Conservation (phyloP, 2,329 filamentous ascomycete species). For the Graphiopsis chlorocephala region DNA sequence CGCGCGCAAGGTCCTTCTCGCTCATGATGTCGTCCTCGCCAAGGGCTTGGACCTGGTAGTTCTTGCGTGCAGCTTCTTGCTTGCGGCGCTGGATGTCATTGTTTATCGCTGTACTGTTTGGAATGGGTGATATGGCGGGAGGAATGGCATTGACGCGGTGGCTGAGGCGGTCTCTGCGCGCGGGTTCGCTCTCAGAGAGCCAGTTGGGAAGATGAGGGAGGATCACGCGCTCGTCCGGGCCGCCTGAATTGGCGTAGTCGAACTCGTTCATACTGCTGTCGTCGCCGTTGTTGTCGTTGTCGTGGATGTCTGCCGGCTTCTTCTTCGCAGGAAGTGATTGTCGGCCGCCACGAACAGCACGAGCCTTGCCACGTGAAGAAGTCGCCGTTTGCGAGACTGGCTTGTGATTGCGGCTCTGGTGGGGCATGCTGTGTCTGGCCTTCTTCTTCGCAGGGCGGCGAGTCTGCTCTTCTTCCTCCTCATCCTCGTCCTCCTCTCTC, state of each 20-base stretch:
- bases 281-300: background rate
- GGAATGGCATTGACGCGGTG: background rate
- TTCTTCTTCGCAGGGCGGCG: background rate
- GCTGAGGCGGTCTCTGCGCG: background rate
- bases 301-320: background rate
- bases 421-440: background rate
- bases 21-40: background rate
- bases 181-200: background rate
- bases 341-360: background rate
- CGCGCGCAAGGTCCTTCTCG: background rate
- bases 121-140: background rate
- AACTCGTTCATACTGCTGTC: background rate
- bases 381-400: background rate
- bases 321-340: background rate
- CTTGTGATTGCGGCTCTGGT: background rate
- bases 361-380: background rate
- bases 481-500: background rate
- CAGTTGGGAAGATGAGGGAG: background rate
- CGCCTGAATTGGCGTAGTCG: background rate
- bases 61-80: background rate
- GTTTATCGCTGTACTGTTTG: background rate
- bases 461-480: background rate
- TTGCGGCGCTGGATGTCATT: background rate
- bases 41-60: background rate
- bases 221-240: background rate